These are phyloP conservation scores for Huntiella bhutanensis DNA, from an alignment of 2,329 filamentous ascomycete genomes.

Conservation along the genomic window DNA sequence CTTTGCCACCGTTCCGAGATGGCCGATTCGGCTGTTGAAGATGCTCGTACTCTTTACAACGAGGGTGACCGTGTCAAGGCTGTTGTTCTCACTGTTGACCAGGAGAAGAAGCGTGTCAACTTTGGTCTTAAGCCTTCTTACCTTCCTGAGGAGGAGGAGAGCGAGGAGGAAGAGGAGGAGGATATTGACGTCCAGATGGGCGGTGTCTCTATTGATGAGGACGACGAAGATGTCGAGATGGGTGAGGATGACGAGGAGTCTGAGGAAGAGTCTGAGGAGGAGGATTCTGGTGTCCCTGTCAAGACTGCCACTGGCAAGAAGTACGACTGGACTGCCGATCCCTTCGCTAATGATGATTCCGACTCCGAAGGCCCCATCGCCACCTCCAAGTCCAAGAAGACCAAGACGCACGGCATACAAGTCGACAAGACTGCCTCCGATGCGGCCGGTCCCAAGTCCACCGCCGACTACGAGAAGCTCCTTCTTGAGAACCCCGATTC, in stretches of 20 bases:
- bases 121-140: conserved; percentile 89
- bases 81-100: conserved; percentile 61
- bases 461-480: conserved; percentile 83
- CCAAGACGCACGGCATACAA: conserved; percentile 42
- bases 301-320: conserved; percentile 38
- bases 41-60: conserved; percentile 76
- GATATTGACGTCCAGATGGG: conserved; percentile 31
- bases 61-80: conserved; percentile 91
- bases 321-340: conserved; percentile 73
- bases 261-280: conserved; percentile 26
- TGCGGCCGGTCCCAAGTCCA: conserved; percentile 68
- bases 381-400: conserved; percentile 50
- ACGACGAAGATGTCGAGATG: conserved; percentile 20
- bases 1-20: conserved; percentile 86
- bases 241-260: conserved; percentile 19
- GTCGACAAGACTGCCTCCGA: conserved; percentile 89
- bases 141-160: conserved; percentile 43
- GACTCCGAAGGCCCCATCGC: conserved; percentile 36
- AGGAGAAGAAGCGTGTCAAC: conserved; percentile 57
- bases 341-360: conserved; percentile 39
- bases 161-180: conserved; percentile 27
- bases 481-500: conserved; percentile 83
- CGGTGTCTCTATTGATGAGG: conserved; percentile 23
- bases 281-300: conserved; percentile 19
- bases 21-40: conserved; percentile 62